Evolutionary conservation across 495 filamentous ascomycete species (phyloP), one percentile per base, ranked within the genome.

Genomic region (Choiromyces venosus): DNA sequence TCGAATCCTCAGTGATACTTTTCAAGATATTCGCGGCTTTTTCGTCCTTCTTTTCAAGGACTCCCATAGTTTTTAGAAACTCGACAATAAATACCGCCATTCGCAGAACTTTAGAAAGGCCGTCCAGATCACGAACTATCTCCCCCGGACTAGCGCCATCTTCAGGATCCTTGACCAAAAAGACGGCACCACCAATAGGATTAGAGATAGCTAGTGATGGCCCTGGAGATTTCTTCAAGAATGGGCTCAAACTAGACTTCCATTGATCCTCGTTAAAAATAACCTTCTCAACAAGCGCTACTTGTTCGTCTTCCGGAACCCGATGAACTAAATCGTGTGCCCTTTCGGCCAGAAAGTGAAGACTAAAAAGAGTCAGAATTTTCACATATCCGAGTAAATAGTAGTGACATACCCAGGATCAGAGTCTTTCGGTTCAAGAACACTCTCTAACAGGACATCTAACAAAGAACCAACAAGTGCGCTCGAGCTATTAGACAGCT

Each of bases 161-260:
- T 21, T 18, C 65, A 2, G 76, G 56, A 18, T 74, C 66, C 14
- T 87, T 81, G 0, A 91, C 85, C 7, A 97, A 82, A 75, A 91
- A 88, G 38, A 94, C 88, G 16, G 86, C 86, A 19, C 92, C 92
- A 8, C 87, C 88, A 33, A 97, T 82, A 14, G 87, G 86, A 79
- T 89, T 92, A 7, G 90, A 91, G 10, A 96, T 86, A 12, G 92
- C 87, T 8, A 93, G 81, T 12, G 91, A 89, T 19, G 85, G 83
- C 64, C 86, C 87, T 19, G 91, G 89, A 35, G 83, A 76, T 8
- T 84, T 79, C 46, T 85, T 80, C 21, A 95, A 83, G 78, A 94
- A 89, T 2, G 83, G 85, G 0, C 69, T 74, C n/a, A 97, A 74
- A n/a, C 86, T 85, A 65, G 73, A 67, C 65, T 84, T 78, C 89